Evolutionary conservation across 2,329 filamentous ascomycete genomes (phyloP).

Genomic region (Daldinia sp.): DNA sequence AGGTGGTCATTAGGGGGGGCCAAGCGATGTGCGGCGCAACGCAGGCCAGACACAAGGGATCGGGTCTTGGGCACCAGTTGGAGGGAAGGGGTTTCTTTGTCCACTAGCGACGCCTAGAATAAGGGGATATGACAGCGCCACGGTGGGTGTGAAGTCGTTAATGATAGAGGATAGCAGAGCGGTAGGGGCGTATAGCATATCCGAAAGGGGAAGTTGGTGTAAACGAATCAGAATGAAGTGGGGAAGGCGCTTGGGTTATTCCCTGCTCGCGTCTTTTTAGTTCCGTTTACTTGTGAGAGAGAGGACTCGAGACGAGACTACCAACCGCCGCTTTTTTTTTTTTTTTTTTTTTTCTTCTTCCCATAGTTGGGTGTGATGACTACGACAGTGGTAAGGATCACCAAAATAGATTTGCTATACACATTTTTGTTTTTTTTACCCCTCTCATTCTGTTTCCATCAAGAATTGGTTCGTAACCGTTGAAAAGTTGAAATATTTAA

Average conservation of each 20-base stretch:
- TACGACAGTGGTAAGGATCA: neutral
- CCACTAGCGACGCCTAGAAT: conserved; percentile 18
- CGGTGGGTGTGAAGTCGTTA: conserved; percentile 25
- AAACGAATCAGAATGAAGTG: conserved; percentile 29
- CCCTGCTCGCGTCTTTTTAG: conserved; percentile 25
- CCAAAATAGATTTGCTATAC: conserved; percentile 7
- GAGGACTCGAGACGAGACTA: conserved; percentile 7
- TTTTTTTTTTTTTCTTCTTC: neutral
- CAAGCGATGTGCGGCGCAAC: conserved; percentile 37
- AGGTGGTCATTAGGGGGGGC: conserved; percentile 27
- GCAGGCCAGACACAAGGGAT: conserved; percentile 36
- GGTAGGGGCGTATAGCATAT: conserved; percentile 25
- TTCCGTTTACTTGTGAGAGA: conserved; percentile 17
- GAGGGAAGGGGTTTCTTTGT: conserved; percentile 38
- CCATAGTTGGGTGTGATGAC: conserved; percentile 16
- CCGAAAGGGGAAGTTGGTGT: conserved; percentile 37
- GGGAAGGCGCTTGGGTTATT: conserved; percentile 27
- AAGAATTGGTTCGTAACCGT: neutral
- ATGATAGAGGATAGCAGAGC: neutral
- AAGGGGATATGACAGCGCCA: conserved; percentile 30
- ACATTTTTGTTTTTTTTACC: neutral
- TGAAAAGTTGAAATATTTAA: neutral
- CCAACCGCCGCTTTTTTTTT: conserved; percentile 6
- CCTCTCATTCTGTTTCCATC: neutral
- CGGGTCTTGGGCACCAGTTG: conserved; percentile 31